Percentiles rank a stretch among this genome's conserved stretches.
Conservation (phyloP, 768 basidiomycete genomes). For the Lentinula boryana region DNA sequence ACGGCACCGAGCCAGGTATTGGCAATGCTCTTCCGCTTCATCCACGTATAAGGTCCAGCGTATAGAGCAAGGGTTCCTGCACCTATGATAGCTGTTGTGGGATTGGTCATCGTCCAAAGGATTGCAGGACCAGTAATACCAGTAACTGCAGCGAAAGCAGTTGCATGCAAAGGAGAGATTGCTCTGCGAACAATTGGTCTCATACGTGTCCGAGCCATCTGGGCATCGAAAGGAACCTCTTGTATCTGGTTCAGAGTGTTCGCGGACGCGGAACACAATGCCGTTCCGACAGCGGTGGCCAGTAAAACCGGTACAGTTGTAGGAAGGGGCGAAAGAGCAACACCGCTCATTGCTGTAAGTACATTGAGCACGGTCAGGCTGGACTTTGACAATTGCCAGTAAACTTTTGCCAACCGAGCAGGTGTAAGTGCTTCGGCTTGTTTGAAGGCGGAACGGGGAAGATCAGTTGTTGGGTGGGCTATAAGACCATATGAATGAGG, state of each 20-base stretch:
- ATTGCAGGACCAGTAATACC: conserved; percentile 76
- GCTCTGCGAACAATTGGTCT: conserved; percentile 82
- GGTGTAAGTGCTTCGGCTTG: conserved; percentile 40
- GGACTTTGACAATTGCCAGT: conserved; percentile 78
- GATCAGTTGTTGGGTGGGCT: conserved; percentile 10
- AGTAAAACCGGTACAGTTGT: conserved; percentile 80
- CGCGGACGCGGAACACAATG: conserved; percentile 87
- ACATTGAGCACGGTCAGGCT: conserved; percentile 81
- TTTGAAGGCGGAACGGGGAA: conserved; percentile 23
- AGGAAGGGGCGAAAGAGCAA: conserved; percentile 88
- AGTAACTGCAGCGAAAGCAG: conserved; percentile 68
- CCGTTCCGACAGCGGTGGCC: conserved; percentile 83
- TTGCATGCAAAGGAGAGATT: conserved; percentile 82
- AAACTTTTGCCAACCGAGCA: conserved; percentile 52
- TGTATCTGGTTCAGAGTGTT: conserved; percentile 94
- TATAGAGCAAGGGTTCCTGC: conserved; percentile 83
- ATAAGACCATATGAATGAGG: conserved; percentile 12
- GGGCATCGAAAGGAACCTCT: conserved; percentile 94
- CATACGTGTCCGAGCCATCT: conserved; percentile 87
- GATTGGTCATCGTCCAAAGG: conserved; percentile 79
- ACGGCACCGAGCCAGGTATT: conserved; percentile 96
- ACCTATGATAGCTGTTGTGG: conserved; percentile 80
- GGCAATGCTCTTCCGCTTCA: conserved; percentile 74
- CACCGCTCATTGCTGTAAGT: conserved; percentile 85
- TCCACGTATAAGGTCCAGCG: conserved; percentile 86